Evolutionary conservation across 2,329 filamentous ascomycete genomes (phyloP), one percentile per base, ranked within the genome.

Genomic region (Triangularia verruculosa): DNA sequence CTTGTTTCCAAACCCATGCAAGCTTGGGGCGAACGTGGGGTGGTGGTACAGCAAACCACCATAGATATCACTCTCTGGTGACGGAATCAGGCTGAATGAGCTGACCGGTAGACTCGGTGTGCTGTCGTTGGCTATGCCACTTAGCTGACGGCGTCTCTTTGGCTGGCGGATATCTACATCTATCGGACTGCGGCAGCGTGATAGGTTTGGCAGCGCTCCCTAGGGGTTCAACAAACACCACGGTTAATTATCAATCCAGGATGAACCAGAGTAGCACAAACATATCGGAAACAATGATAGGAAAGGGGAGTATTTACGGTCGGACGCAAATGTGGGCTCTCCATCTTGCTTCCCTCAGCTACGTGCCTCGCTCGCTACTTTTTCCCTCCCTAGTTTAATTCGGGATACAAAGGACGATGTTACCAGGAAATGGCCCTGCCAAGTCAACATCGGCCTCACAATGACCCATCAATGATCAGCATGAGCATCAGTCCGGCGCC

Each of bases 141-240:
- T 8, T 47, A 11, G 39, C 6, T 47, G 39, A 11, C 39, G 9
- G 22, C 25, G 43, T 28, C 53, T 61, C 61, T 61, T 59, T 43
- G 58, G 12, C 27, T 51, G 39, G 4, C 61, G 57, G 55, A 15
- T 43, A 24, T 54, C 54, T 63, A 58, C 61, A 63, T 63, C 12
- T 24, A 27, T 30, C 17, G 61, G 13, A 57, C 52, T 56, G 27
- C 51, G n/a, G 30, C 25, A 53, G 28, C 54, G 54, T 7, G 54
- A 51, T 52, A 27, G 47, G 30, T 53, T 61, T 54, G 32, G 22
- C 28, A 39, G 34, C 15, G n/a, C 17, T 22, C 47, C 28, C 61
- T 63, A 47, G 61, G 9, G 47, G 27, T 4, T 9, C n/a, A 47
- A 20, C n/a, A 47, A 20, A 17, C n/a, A 9, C 2, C 7, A 27